Evolutionary conservation across 345 rosid species (phyloP), one percentile per base, ranked within the genome.

Genomic region (Crucihimalaya himalaica): DNA sequence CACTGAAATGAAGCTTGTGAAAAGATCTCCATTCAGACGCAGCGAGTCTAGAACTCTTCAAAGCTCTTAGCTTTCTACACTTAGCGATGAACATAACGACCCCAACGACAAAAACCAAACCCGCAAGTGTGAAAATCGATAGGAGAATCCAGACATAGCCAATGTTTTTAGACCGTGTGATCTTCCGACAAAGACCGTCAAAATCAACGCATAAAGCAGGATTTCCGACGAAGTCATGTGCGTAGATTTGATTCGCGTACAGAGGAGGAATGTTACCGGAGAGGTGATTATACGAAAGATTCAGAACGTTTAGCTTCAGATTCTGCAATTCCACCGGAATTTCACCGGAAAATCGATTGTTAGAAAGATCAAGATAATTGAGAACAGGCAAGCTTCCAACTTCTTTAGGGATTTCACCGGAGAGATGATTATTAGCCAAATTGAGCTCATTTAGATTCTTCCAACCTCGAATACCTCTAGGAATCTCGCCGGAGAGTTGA

Each of bases 341-440:
- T 16, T 74, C 79, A 50, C 97, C 99, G 2, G 92, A 82, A 45
- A 95, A 82, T 3, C 35, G 40, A 78, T 95, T 95, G 37, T 75
- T 79, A 0, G 99, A 91, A 28, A 95, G 96, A 76, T 95, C 97
- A 23, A 95, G 97, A 75, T 91, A 91, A 72, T 91, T 95, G 20
- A 95, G 92, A 71, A 85, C 92, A 0, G 84, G 81, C 80, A 95
- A 82, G 66, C 61, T 73, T 48, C 97, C 96, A 1, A 92, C 79
- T 37, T 86, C 91, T 50, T 34, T 37, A 5, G 97, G 91, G 54
- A 95, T 90, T 32, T 72, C 27, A 31, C 97, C 96, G 27, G 96
- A 87, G 34, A 89, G 70, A 71, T 70, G 73, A 52, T 89, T 91
- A 73, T 80, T 80, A 3, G 89, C 90, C 77, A 95, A 72, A 67